These are phyloP conservation scores for Kalmanozyma brasiliensis DNA, from an alignment of 1,284 basidiomycete genomes.

Conservation along the genomic window DNA sequence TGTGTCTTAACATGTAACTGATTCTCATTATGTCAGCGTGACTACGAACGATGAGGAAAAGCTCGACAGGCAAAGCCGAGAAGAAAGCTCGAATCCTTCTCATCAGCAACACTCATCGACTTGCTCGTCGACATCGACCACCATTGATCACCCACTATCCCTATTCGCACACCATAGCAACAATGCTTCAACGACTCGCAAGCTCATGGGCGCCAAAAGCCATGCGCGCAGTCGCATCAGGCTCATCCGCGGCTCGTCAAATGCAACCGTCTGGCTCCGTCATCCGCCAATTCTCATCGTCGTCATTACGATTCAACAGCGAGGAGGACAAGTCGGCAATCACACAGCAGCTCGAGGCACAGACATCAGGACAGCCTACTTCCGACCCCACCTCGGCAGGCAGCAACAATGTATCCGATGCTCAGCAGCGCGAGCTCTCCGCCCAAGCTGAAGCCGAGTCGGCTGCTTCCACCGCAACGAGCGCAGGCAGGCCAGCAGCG, in stretches of 20 bases:
- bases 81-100: not conserved
- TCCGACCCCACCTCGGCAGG: constrained; percentile 23
- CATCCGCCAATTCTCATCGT: constrained; percentile 16
- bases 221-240: constrained; percentile 8
- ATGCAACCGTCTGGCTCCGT: constrained; percentile 7
- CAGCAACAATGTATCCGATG: constrained; percentile 36
- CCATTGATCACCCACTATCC: not conserved
- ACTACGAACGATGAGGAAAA: not conserved
- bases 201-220: constrained; percentile 5
- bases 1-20: too few relatives aligned
- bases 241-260: constrained; percentile 7
- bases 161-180: not conserved
- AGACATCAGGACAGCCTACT: constrained; percentile 28
- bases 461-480: not conserved
- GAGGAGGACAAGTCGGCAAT: constrained; percentile 22
- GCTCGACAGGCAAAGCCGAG: not conserved
- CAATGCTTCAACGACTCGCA: constrained; percentile 22
- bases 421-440: constrained; percentile 21
- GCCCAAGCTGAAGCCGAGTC: constrained; percentile 1
- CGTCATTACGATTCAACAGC: constrained; percentile 12
- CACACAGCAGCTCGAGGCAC: constrained; percentile 31
- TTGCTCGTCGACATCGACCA: too few relatives aligned
- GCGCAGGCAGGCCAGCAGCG: constrained; percentile 17
- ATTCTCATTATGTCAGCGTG: not conserved
- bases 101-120: not conserved